Evolutionary conservation across 108 stramenopile species (phyloP).

Genomic region (Nitzschia palea): DNA sequence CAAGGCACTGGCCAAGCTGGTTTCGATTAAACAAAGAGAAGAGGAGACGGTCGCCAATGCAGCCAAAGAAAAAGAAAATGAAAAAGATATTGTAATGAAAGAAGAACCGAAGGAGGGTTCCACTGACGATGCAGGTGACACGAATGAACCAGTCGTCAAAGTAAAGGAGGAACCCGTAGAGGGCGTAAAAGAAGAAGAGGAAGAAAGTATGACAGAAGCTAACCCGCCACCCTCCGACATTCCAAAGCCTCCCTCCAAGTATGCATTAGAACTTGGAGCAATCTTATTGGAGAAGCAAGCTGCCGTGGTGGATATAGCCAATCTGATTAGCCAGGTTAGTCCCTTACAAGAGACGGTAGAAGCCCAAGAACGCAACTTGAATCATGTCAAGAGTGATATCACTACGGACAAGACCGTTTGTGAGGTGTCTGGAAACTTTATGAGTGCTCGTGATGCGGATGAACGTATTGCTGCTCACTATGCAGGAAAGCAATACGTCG

Average conservation of each 20-base stretch:
- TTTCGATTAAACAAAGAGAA: slow-evolving; percentile 43
- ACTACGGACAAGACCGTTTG: slow-evolving; percentile 88
- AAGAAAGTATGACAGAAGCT: slow-evolving; percentile 22
- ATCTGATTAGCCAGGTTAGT: slow-evolving; percentile 47
- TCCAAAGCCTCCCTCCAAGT: neutral
- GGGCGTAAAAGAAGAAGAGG: slow-evolving; percentile 11
- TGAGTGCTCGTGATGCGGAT: slow-evolving; percentile 88
- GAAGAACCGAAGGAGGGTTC: slow-evolving; percentile 10
- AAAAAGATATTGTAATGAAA: slow-evolving; percentile 4
- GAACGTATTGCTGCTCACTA: slow-evolving; percentile 92
- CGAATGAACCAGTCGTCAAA: neutral
- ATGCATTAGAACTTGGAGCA: slow-evolving; percentile 35
- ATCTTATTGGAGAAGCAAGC: slow-evolving; percentile 57
- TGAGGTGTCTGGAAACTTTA: slow-evolving; percentile 89
- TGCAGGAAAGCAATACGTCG: slow-evolving; percentile 91
- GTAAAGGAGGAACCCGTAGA: neutral
- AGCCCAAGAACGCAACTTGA: slow-evolving; percentile 57
- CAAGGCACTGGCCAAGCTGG: slow-evolving; percentile 15
- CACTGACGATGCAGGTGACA: neutral
- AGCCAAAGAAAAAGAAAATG: slow-evolving; percentile 21
- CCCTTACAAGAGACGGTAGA: slow-evolving; percentile 69
- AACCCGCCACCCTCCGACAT: slow-evolving; percentile 1
- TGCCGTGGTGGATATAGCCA: slow-evolving; percentile 47
- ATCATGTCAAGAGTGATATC: slow-evolving; percentile 77
- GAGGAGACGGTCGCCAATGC: slow-evolving; percentile 10